Conservation (phyloP, 2,329 filamentous ascomycete species). For the Calonectria leucothoes region DNA sequence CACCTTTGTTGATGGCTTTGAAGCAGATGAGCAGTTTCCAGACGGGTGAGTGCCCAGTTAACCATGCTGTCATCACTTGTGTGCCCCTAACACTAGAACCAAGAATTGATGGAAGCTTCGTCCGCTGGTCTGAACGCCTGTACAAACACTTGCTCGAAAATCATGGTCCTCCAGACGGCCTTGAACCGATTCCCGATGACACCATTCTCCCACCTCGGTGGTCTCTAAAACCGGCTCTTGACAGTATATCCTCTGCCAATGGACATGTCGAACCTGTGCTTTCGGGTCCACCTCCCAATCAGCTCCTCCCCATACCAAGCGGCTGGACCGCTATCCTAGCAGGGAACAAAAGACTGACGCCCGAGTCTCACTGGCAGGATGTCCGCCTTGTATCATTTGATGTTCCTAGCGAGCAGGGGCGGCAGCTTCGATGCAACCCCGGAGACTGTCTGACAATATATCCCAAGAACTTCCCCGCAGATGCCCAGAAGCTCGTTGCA, state of each 20-base stretch:
- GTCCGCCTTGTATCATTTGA: slow-evolving; percentile 82
- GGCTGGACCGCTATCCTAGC: slow-evolving; percentile 68
- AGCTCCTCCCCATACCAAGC: slow-evolving; percentile 66
- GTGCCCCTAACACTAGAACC: not conserved
- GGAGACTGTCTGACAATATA: slow-evolving; percentile 86
- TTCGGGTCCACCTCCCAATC: slow-evolving; percentile 41
- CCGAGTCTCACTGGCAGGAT: slow-evolving; percentile 88
- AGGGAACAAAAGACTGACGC: slow-evolving; percentile 80
- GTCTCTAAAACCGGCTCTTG: slow-evolving; percentile 43
- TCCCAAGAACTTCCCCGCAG: slow-evolving; percentile 85
- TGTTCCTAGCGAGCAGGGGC: slow-evolving; percentile 45
- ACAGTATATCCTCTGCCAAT: slow-evolving; percentile 12
- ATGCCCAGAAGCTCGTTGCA: slow-evolving; percentile 82
- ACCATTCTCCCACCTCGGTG: slow-evolving; percentile 81
- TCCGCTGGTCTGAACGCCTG: slow-evolving; percentile 80
- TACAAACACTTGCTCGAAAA: slow-evolving; percentile 72
- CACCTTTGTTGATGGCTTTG: slow-evolving; percentile 81
- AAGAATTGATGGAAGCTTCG: slow-evolving; percentile 84
- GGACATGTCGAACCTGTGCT: slow-evolving; percentile 24
- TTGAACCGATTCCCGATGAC: slow-evolving; percentile 78
- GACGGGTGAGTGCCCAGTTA: slow-evolving; percentile 75
- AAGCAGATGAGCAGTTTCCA: slow-evolving; percentile 93
- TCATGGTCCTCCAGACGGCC: slow-evolving; percentile 75
- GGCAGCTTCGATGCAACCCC: slow-evolving; percentile 62
- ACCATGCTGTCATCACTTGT: not conserved